A percentile compares a stretch with the other conserved stretches of the same genome.
These are phyloP conservation scores for Phtheirospermum japonicum DNA, from an alignment of 257 asterid genomes.

Conservation along the genomic window DNA sequence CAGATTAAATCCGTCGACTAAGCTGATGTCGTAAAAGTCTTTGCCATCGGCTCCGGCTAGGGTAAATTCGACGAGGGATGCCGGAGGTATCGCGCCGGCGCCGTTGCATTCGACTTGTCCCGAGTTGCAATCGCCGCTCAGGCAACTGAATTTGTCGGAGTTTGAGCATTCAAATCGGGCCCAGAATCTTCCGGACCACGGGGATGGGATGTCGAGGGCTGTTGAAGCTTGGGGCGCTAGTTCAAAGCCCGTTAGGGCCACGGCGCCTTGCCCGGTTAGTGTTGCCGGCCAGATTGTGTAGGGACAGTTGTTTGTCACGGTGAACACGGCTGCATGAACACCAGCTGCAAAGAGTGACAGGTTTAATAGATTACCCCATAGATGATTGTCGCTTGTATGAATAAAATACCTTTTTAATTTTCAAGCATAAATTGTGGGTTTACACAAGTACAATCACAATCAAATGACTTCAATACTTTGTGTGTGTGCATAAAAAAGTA, in stretches of 20 bases:
- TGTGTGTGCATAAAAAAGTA: no score
- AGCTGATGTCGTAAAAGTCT: conserved; percentile 46
- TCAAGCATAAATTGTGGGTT: no score
- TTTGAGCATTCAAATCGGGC: conserved; percentile 37
- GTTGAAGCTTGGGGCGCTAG: conserved; percentile 30
- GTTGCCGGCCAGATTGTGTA: conserved; percentile 52
- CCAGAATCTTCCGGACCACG: conserved; percentile 50
- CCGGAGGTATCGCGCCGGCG: conserved; percentile 36
- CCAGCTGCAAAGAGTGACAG: not conserved
- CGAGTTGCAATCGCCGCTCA: conserved; percentile 35
- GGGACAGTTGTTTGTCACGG: conserved; percentile 38
- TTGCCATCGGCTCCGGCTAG: conserved; percentile 18
- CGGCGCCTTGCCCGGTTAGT: conserved; percentile 27
- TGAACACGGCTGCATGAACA: conserved; percentile 28
- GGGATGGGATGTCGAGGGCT: not conserved
- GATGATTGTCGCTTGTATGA: no score
- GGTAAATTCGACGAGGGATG: conserved; percentile 36
- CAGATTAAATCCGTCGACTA: conserved; percentile 47
- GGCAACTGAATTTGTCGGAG: conserved; percentile 31
- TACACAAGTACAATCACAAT: no score
- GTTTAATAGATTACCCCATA: no score
- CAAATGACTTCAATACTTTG: no score
- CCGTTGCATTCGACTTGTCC: conserved; percentile 36
- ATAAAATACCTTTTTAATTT: no score
- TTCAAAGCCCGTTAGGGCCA: conserved; percentile 34